Evolutionary conservation across 2,329 filamentous ascomycete species (phyloP).

Genomic region (Hymenotorrendiella dingleyae): DNA sequence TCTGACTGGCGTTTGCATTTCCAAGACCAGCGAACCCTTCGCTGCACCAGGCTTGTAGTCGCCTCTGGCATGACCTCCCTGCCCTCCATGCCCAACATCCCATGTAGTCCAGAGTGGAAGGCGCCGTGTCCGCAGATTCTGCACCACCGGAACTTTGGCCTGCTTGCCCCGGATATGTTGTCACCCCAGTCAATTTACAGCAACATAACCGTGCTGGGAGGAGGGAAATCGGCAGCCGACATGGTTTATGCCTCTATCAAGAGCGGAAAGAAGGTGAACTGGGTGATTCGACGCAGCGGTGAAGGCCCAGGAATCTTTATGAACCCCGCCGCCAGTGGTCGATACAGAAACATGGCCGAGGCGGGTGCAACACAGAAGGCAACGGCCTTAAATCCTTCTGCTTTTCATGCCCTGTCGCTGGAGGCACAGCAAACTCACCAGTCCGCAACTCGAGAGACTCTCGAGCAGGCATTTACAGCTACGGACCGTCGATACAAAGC

Average conservation of each 20-base stretch:
- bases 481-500: too few relatives aligned
- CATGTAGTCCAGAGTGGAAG: slow-evolving; percentile 24
- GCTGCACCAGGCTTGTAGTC: background rate
- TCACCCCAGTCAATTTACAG: slow-evolving; percentile 1
- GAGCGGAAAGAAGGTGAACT: slow-evolving; percentile 30
- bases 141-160: slow-evolving; percentile 31
- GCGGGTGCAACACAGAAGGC: background rate
- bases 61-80: slow-evolving; percentile 5
- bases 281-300: slow-evolving; percentile 20
- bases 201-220: slow-evolving; percentile 30
- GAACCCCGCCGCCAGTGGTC: background rate
- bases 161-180: slow-evolving; percentile 14
- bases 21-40: background rate
- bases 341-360: background rate
- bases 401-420: background rate
- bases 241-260: slow-evolving; percentile 33
- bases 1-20: background rate
- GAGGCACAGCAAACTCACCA: too few relatives aligned
- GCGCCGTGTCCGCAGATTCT: slow-evolving; percentile 27
- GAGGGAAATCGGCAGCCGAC: slow-evolving; percentile 34
- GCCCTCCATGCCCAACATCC: slow-evolving; percentile 28
- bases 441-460: too few relatives aligned
- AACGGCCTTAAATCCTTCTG: background rate
- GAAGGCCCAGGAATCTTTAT: background rate
- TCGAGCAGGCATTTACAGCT: too few relatives aligned